Evolutionary conservation across 257 asterid species (phyloP).

Genomic region (Jaltomata sinuosa): DNA sequence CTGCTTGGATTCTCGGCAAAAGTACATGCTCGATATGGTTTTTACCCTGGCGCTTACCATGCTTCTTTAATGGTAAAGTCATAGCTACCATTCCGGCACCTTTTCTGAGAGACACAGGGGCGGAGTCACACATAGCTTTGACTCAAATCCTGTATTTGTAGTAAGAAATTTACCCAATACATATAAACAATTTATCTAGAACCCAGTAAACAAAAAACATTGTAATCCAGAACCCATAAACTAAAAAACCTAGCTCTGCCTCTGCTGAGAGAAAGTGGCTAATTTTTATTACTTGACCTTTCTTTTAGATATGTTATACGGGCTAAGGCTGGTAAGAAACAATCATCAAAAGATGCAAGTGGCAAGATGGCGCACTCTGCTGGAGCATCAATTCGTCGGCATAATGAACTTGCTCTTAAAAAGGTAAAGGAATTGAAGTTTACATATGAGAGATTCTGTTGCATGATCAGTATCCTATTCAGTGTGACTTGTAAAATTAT

Average conservation of each 20-base stretch:
- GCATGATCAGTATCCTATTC: not conserved
- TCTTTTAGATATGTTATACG: constrained; percentile 85
- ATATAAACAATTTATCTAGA: not conserved
- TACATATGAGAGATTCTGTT: not conserved
- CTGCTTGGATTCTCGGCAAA: not conserved
- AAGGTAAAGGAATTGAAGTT: constrained; percentile 36
- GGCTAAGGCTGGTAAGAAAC: constrained; percentile 95
- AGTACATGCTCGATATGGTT: not conserved
- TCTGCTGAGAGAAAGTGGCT: not conserved
- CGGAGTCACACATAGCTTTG: not conserved
- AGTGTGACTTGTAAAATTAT: not conserved
- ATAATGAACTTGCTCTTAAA: constrained; percentile 83
- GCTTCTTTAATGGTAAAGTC: not conserved
- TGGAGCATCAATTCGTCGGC: constrained; percentile 95
- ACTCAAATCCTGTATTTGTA: not conserved
- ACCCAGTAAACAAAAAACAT: not conserved
- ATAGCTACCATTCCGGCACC: not conserved
- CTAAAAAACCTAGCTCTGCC: not conserved
- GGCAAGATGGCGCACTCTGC: constrained; percentile 84
- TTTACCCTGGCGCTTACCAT: not conserved
- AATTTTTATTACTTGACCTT: not conserved
- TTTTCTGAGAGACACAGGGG: not conserved
- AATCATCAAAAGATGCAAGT: constrained; percentile 87
- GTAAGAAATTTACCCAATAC: not conserved
- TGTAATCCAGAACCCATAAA: not conserved